Base-by-base conservation (phyloP, 2,329 filamentous ascomycete species). In the Didymella sp. region DNA sequence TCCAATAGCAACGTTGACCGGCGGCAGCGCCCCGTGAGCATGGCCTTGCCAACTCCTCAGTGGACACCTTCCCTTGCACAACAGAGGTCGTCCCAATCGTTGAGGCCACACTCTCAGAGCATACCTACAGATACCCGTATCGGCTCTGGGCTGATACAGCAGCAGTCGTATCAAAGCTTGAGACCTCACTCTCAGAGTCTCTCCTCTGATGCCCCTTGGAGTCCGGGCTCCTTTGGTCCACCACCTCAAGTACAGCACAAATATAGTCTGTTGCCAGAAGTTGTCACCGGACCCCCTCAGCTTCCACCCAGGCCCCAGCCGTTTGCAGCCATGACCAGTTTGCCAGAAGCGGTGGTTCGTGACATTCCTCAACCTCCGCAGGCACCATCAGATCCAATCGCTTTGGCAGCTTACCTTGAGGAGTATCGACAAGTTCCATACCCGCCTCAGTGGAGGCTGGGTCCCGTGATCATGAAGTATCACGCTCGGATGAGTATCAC, bases 361-460 rank as follows among this genome's bases (percentile, higher is more conserved):
- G 37, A 41, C 11, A 15, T 25, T 13, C 17, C 44, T 2, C 5
- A 2, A 19, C 19, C 17, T 5, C 13, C 15, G 4, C 25, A 58
- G 11, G 11, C 56, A 22, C 46, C 51, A 21, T 50, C 55, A 21
- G 60, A 66, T 21, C 56, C 66, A 21, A 30, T 25, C 1, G 59
- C 61, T 6, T 17, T 72, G 43, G 56, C 69, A 9, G 25, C 50
- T 12, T 71, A 73, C 56, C 59, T 75, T 1, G 72, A 75, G 45
- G 37, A 60, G 25, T 56, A 74, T 45, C 64, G 64, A 4, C 66
- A 72, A 47, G 64, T 71, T 2, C 71, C 72, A 3, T 69, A 72
- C 47, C 73, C 73, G 8, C 66, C 67, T 31, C 71, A 73, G 46
- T 75, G 73, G 73, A 53, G 40, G 11, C 64, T 69, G 6, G 51